These are phyloP conservation scores for Apiospora koreana DNA, from an alignment of 2,329 filamentous ascomycete genomes.

Conservation along the genomic window DNA sequence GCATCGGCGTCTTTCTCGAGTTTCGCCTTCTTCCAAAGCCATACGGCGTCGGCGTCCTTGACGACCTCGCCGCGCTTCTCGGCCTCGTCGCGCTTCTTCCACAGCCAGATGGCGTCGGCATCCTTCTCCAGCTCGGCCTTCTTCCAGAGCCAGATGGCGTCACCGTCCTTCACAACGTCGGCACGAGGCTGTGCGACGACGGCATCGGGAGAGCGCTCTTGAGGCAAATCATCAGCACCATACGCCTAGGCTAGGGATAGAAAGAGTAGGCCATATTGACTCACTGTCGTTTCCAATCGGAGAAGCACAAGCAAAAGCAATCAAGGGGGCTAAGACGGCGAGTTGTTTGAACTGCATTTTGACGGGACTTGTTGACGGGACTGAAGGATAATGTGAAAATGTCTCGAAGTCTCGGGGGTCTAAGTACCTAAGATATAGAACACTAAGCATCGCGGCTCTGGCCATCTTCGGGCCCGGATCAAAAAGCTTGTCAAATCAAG, in stretches of 20 bases:
- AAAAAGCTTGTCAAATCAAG: not conserved
- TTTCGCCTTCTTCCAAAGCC: not conserved
- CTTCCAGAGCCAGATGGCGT: constrained; percentile 19
- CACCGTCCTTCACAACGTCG: constrained; percentile 14
- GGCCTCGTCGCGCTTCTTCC: constrained; percentile 18
- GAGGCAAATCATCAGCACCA: not conserved
- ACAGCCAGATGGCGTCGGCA: constrained; percentile 21
- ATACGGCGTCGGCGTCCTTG: not conserved
- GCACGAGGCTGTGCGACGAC: constrained; percentile 5
- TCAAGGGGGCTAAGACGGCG: constrained; percentile 19
- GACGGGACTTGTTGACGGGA: not conserved
- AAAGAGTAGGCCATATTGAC: constrained; percentile 8
- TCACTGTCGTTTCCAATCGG: constrained; percentile 20
- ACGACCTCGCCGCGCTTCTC: constrained; percentile 12
- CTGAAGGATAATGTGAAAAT: not conserved
- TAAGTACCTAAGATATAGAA: not conserved
- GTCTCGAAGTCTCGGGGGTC: not conserved
- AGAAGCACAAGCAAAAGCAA: constrained; percentile 20
- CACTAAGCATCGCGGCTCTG: not conserved
- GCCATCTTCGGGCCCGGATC: not conserved
- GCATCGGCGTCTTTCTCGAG: constrained; percentile 9
- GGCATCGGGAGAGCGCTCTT: constrained; percentile 11
- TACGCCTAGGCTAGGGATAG: not conserved
- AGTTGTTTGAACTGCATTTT: constrained; percentile 24
- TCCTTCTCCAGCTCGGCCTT: constrained; percentile 19